Conservation (phyloP, 2,329 filamentous ascomycete genomes). For the Colletotrichum gigasporum region DNA sequence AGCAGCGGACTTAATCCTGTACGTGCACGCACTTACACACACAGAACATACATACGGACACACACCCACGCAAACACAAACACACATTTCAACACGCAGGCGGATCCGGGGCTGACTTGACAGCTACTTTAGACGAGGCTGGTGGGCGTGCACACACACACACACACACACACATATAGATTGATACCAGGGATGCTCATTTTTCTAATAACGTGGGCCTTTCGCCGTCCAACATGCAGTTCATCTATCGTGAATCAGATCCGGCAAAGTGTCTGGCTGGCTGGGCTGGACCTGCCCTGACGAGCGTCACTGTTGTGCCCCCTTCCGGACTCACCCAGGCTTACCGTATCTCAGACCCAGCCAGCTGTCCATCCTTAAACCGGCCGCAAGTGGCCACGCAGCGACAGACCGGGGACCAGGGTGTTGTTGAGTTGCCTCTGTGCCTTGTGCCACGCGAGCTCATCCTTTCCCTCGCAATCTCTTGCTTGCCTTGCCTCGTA, state of each 20-base stretch:
- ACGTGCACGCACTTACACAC: too few relatives aligned
- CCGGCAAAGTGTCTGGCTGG: neutral
- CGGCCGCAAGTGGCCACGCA: neutral
- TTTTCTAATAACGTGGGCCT: neutral
- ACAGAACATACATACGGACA: too few relatives aligned
- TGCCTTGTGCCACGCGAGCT: too few relatives aligned
- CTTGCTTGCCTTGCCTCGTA: neutral
- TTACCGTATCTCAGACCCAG: neutral
- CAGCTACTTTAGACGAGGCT: neutral
- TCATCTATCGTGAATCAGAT: neutral
- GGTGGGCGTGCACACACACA: neutral
- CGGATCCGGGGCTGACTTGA: neutral
- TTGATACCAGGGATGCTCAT: conserved; percentile 16
- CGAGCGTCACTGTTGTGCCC: neutral
- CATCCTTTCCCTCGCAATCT: neutral
- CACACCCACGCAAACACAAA: neutral
- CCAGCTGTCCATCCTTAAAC: neutral
- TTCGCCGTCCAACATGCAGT: neutral
- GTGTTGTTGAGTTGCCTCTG: too few relatives aligned
- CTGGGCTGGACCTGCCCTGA: neutral
- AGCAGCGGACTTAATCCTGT: too few relatives aligned
- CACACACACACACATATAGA: conserved; percentile 15
- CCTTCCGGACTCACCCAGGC: neutral
- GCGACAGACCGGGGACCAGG: neutral
- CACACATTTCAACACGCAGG: neutral